Percentiles rank a stretch among this genome's conserved stretches.
These are phyloP conservation scores for Metschnikowia lachancei DNA, from an alignment of 805 yeast species.

Conservation along the genomic window DNA sequence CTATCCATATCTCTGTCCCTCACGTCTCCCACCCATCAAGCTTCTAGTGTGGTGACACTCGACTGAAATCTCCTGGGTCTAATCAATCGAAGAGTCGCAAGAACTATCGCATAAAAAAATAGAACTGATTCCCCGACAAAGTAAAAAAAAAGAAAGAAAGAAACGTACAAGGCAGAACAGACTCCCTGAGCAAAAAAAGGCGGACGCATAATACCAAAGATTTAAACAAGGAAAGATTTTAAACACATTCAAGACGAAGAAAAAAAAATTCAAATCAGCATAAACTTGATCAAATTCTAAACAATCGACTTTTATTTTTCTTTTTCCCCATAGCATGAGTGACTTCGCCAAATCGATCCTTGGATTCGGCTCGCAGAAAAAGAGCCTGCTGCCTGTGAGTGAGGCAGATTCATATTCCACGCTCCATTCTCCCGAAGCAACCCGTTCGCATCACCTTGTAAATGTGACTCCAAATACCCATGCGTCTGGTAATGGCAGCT, in stretches of 20 bases:
- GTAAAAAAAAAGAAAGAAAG: neutral
- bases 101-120: neutral
- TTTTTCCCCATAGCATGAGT: slow-evolving; percentile 28
- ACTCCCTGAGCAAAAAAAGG: too few species aligned
- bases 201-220: too few species aligned
- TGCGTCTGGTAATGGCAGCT: neutral
- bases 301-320: too few species aligned
- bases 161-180: neutral
- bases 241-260: neutral
- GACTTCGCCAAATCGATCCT: slow-evolving; percentile 46
- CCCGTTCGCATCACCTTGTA: neutral
- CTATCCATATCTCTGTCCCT: neutral
- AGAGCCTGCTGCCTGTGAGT: slow-evolving; percentile 20
- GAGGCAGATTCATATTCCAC: slow-evolving; percentile 6
- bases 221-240: too few species aligned
- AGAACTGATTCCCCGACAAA: too few species aligned
- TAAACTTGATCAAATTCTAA: too few species aligned
- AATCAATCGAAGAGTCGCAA: neutral
- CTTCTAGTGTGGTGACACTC: neutral
- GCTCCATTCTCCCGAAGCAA: neutral
- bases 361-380: slow-evolving; percentile 38
- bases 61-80: neutral
- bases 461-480: neutral
- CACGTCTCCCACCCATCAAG: neutral
- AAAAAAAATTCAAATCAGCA: neutral